Base-by-base conservation (phyloP, 345 rosid genomes). In the Rhodamnia argentea region DNA sequence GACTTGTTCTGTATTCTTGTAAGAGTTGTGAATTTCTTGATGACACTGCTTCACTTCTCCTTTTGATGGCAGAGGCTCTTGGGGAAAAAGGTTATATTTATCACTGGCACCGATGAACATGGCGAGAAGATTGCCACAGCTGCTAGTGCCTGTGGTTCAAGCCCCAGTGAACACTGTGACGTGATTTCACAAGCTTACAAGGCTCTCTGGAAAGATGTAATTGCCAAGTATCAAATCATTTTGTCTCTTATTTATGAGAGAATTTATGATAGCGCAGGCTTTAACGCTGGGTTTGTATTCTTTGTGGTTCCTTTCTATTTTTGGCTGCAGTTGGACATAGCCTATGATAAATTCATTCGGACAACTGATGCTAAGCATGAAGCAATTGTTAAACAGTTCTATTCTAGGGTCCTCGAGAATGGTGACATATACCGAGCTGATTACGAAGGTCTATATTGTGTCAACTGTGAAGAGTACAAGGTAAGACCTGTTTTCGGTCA, bases 391-490 rank as follows among this genome's bases (percentile, higher is more conserved):
- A 92, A 94, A 90, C 98, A 95, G 89, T 95, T 96, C 84, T 96
- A 96, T 83, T 90, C 94, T 12, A 90, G 92, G 57, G 98, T 95
- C 87, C 95, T 95, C 86, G 96, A 93, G 47, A 94, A 92, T n/a
- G 98, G 95, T 62, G 98, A 97, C 90, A 97, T 97, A 85, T 97
- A 97, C 87, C 90, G 91, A 87, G 96, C 97, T 83, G 97, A 97
- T 89, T 97, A 97, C 52, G 98, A 95, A 88, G 99, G 99, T 4
- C 92, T 95, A 53, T 97, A 97, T 90, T 97, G 99, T 90, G 92
- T 97, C 85, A 97, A 95, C 89, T 97, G 98, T 87, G 97, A 97
- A 93, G 99, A 97, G 90, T 95, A 95, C 86, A 97, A 97, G 98
- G 99, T 97, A 62, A 51, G 76, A 51, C 3, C 55, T 37, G 14